phyloP scores from a whole-genome alignment of 1,284 basidiomycete genomes.

The Grifola frondosa region DNA sequence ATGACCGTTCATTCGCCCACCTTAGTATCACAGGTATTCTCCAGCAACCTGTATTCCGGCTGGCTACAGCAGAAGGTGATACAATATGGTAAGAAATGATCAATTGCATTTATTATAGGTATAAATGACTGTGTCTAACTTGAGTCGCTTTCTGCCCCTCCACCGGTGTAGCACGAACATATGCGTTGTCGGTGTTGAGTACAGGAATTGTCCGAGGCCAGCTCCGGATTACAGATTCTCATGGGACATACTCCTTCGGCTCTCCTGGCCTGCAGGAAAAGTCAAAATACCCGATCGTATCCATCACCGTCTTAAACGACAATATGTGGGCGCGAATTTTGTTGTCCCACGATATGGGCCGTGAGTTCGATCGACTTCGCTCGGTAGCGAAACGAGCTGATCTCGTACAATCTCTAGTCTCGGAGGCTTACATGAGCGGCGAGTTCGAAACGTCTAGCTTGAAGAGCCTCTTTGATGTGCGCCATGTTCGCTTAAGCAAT shows the following conservation, averaged over 20 bases:
- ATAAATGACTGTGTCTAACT: too few species aligned
- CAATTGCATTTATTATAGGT: too few species aligned
- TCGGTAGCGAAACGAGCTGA: background rate
- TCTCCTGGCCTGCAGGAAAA: too few species aligned
- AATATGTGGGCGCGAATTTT: background rate
- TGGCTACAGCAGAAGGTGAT: too few species aligned
- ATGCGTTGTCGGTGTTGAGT: too few species aligned
- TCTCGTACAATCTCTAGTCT: background rate
- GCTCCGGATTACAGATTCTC: background rate
- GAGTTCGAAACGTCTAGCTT: background rate
- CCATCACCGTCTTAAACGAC: background rate
- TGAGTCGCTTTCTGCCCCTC: too few species aligned
- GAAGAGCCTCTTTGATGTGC: constrained; percentile 1
- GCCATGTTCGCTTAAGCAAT: constrained; percentile 28
- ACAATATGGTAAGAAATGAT: too few species aligned
- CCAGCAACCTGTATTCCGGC: too few species aligned
- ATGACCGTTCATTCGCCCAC: too few species aligned
- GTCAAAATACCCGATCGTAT: background rate
- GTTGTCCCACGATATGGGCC: background rate
- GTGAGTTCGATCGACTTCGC: constrained; percentile 7
- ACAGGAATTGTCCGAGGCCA: background rate
- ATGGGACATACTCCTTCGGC: constrained; percentile 1
- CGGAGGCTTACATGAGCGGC: constrained; percentile 3
- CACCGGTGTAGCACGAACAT: too few species aligned
- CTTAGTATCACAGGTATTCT: too few species aligned